phyloP scores from a whole-genome alignment of 2,329 filamentous ascomycete genomes.

The Fusarium metavorans region DNA sequence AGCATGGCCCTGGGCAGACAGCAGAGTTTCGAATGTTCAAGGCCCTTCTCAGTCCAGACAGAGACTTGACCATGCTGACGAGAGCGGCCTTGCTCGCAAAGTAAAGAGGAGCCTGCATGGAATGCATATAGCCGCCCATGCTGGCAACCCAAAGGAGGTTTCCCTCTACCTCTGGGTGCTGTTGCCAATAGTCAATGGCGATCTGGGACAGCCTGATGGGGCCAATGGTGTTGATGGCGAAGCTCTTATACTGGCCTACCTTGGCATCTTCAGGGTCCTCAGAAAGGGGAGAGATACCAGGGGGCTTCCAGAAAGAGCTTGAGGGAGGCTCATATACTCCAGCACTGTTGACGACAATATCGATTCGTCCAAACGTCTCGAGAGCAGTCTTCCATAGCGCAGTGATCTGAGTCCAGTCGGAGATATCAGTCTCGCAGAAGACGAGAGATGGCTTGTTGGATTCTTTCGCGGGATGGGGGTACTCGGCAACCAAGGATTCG shows the following conservation, averaged over 20 bases:
- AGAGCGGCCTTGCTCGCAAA: neutral
- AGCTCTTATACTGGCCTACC: constrained; percentile 36
- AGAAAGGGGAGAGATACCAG: constrained; percentile 29
- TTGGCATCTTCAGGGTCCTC: constrained; percentile 31
- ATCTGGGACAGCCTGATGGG: constrained; percentile 44
- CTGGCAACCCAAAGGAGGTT: constrained; percentile 44
- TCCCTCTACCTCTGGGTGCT: constrained; percentile 26
- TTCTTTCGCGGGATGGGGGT: neutral
- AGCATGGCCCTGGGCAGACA: neutral
- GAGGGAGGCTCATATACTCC: constrained; percentile 57
- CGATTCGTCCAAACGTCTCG: constrained; percentile 62
- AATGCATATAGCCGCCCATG: constrained; percentile 43
- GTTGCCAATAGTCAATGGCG: constrained; percentile 45
- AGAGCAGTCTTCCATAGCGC: constrained; percentile 50
- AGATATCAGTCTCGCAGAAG: constrained; percentile 44
- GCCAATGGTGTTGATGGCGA: constrained; percentile 40
- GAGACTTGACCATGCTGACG: neutral
- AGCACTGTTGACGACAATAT: constrained; percentile 73
- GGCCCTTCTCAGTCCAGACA: neutral
- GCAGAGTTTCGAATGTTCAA: neutral
- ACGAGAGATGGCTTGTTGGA: neutral
- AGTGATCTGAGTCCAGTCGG: constrained; percentile 40
- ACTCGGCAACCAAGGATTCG: neutral
- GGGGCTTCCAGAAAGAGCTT: constrained; percentile 41
- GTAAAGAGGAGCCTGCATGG: constrained; percentile 29